Conservation (phyloP, 1,284 basidiomycete genomes). For the Puccinia triticina region DNA sequence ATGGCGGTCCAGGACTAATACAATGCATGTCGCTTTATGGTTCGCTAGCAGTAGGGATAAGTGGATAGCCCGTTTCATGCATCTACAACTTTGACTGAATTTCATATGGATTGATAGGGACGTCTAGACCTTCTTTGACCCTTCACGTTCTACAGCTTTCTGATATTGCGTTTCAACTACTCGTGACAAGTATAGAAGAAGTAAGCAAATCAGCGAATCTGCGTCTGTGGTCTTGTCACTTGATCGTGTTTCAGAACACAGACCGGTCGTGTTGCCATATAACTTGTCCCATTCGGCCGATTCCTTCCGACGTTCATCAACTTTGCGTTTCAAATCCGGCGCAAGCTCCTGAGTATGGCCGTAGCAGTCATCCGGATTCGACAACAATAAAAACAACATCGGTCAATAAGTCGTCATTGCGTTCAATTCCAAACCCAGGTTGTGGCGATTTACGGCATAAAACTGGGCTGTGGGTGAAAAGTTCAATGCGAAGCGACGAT, state of each 20-base stretch:
- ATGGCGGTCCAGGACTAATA: too few relatives aligned
- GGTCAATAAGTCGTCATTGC: background rate
- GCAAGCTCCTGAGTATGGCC: conserved; percentile 6
- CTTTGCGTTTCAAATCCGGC: conserved; percentile 33
- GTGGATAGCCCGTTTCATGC: too few relatives aligned
- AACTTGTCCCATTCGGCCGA: conserved; percentile 42
- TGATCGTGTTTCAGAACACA: background rate
- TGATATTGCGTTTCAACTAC: conserved; percentile 39
- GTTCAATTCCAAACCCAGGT: background rate
- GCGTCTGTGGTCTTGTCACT: too few relatives aligned
- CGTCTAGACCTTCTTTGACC: conserved; percentile 5
- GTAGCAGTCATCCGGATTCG: too few relatives aligned
- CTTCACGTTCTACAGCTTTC: conserved; percentile 24
- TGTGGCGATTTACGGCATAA: conserved; percentile 30
- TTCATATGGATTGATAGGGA: too few relatives aligned
- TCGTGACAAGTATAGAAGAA: background rate
- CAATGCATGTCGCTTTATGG: too few relatives aligned
- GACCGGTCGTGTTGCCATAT: conserved; percentile 34
- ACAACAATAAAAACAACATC: background rate
- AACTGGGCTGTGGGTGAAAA: conserved; percentile 10
- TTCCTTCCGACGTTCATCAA: conserved; percentile 30
- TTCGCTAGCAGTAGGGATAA: too few relatives aligned
- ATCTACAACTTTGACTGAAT: too few relatives aligned
- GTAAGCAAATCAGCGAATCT: background rate
- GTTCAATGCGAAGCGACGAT: background rate